A percentile compares a stretch with the other conserved stretches of the same genome.
Conservation (phyloP, 345 rosid genomes). For the Hibiscus tridactylites region DNA sequence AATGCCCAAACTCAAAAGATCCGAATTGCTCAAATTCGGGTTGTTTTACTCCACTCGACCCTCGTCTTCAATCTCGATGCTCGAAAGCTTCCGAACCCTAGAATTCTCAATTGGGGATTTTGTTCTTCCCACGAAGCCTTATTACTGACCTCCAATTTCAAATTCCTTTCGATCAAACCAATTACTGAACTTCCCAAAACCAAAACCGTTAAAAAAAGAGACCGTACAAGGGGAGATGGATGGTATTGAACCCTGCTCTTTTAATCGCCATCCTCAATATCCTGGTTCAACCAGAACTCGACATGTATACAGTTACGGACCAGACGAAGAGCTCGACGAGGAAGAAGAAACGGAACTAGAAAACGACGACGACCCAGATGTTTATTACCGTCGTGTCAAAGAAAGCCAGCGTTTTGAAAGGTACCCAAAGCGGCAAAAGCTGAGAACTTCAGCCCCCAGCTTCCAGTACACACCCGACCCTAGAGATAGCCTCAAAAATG, state of each 20-base stretch:
- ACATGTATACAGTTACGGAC: conserved; percentile 1
- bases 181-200: not conserved
- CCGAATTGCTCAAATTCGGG: not conserved
- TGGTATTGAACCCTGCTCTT: conserved; percentile 21
- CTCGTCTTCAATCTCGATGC: not conserved
- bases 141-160: not conserved
- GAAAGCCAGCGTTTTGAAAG: conserved; percentile 33
- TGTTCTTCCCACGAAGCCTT: not conserved
- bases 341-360: not conserved
- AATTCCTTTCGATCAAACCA: not conserved
- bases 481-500: conserved; percentile 23
- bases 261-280: conserved; percentile 38
- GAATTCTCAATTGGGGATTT: not conserved
- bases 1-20: not conserved
- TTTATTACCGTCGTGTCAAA: conserved; percentile 19
- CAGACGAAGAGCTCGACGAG: not conserved
- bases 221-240: not conserved
- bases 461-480: conserved; percentile 30
- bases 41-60: not conserved
- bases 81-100: not conserved
- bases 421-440: conserved; percentile 61
- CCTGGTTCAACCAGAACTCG: not conserved
- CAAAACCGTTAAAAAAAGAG: not conserved
- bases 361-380: conserved; percentile 31
- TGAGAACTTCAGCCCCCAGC: conserved; percentile 42